Percentiles rank a stretch among this genome's conserved stretches.
phyloP scores from a whole-genome alignment of 2,329 filamentous ascomycete species.

The Ophiostoma himal-ulmi region DNA sequence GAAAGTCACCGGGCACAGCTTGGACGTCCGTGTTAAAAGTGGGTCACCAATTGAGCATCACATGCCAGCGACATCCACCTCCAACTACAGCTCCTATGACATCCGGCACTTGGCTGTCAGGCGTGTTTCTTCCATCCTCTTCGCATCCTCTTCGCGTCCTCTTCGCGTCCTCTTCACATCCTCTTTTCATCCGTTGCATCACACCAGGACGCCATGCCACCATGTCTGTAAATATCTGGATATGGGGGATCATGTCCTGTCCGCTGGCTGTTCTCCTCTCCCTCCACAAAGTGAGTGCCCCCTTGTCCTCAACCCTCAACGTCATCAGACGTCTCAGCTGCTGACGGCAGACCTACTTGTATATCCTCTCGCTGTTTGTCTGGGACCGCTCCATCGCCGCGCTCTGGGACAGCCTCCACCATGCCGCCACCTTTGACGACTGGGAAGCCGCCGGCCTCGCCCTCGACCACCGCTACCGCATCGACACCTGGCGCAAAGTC shows the following conservation, averaged over 20 bases:
- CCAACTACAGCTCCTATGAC: background rate
- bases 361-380: conserved; percentile 14
- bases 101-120: background rate
- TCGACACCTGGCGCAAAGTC: conserved; percentile 74
- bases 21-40: background rate
- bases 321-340: background rate
- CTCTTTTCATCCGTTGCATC: background rate
- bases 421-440: conserved; percentile 56
- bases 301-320: background rate
- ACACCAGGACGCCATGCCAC: background rate
- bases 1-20: too few species aligned
- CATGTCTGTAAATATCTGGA: conserved; percentile 23
- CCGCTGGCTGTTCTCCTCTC: conserved; percentile 23
- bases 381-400: conserved; percentile 21
- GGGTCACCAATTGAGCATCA: background rate
- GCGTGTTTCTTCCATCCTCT: background rate
- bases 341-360: background rate
- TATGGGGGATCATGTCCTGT: conserved; percentile 23
- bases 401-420: conserved; percentile 50
- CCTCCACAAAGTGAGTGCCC: conserved; percentile 4
- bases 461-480: conserved; percentile 73
- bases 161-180: background rate
- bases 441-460: conserved; percentile 81
- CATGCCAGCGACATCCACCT: background rate
- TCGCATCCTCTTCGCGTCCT: background rate